These are phyloP conservation scores for Saitozyma podzolica DNA, from an alignment of 768 basidiomycete species.

Conservation along the genomic window DNA sequence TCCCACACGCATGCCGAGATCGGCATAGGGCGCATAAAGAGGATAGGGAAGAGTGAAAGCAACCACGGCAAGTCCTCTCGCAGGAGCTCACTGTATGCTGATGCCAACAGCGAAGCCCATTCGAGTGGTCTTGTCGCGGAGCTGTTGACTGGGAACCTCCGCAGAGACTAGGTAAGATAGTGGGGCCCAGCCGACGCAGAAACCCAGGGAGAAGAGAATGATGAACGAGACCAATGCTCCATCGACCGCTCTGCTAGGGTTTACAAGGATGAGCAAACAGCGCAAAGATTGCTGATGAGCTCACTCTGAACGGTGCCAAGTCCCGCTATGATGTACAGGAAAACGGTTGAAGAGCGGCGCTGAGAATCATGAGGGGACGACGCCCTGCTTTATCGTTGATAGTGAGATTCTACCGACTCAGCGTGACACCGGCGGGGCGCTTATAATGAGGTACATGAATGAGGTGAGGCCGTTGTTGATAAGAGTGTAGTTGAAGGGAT, in stretches of 20 bases:
- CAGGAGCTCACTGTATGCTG: not conserved
- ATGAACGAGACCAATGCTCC: no score
- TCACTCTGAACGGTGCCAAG: constrained; percentile 1
- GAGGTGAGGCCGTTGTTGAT: not conserved
- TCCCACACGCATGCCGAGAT: constrained; percentile 7
- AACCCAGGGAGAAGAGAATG: no score
- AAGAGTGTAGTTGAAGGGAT: constrained; percentile 3
- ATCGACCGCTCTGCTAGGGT: no score
- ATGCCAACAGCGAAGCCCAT: constrained; percentile 1
- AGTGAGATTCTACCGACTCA: no score
- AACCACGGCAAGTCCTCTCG: no score
- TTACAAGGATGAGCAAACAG: constrained; percentile 12
- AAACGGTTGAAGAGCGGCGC: constrained; percentile 1
- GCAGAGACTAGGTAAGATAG: not conserved
- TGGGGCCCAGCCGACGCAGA: not conserved
- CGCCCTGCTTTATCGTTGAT: constrained; percentile 3
- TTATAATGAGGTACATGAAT: not conserved
- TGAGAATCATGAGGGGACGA: constrained; percentile 5
- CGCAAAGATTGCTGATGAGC: no score
- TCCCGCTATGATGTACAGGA: constrained; percentile 4
- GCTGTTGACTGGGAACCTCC: not conserved
- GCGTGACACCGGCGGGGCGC: no score
- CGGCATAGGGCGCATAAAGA: constrained; percentile 7
- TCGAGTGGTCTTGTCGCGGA: no score
- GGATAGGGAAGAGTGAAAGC: constrained; percentile 7